Base-by-base conservation (phyloP, 1,284 basidiomycete genomes). In the Naganishia sp. region DNA sequence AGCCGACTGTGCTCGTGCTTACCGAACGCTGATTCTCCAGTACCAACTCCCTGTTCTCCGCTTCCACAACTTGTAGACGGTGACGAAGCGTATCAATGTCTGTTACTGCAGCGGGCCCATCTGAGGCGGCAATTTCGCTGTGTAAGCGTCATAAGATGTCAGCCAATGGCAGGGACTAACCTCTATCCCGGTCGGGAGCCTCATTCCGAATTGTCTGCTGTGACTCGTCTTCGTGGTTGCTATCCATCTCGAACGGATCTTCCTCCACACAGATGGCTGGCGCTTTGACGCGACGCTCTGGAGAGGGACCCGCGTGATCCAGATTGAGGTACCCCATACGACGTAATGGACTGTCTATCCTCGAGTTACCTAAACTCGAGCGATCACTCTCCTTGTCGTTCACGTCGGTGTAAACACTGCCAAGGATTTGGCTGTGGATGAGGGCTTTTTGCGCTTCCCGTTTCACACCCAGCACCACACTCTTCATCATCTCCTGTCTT, bases 1-100 rank as follows among this genome's bases (percentile, higher is more conserved):
- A 55, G n/a, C 50, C 21, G 52, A 46, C 7, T 28, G 54, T 21
- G 36, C 44, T 23, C 46, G 25, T 46, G 80, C 86, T 33, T 55
- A 89, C 90, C 82, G 90, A 87, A 78, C 89, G 90, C 75, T 91
- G 90, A 72, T 90, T 91, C 70, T 92, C 90, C n/a, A 78, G 78
- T 52, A 85, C 83, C 61, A 88, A 77, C 21, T 75, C 70, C 63
- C 86, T 83, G 33, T 90, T 78, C 71, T 94, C 90, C 45, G 90
- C 88, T 74, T 94, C 92, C 2, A 93, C 82, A 72, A 90, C 89
- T 68, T 85, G 84, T 21, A 90, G 82, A 21, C 73, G 59, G 6
- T 48, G 52, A 45, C 39, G 52, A 10, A 64, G 39, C 3, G 53
- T 33, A 1, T 23, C 54, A 6, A 64, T n/a, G 33, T 55, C 45